phyloP scores from a whole-genome alignment of 257 asterid species.

The Nicotiana paniculata region DNA sequence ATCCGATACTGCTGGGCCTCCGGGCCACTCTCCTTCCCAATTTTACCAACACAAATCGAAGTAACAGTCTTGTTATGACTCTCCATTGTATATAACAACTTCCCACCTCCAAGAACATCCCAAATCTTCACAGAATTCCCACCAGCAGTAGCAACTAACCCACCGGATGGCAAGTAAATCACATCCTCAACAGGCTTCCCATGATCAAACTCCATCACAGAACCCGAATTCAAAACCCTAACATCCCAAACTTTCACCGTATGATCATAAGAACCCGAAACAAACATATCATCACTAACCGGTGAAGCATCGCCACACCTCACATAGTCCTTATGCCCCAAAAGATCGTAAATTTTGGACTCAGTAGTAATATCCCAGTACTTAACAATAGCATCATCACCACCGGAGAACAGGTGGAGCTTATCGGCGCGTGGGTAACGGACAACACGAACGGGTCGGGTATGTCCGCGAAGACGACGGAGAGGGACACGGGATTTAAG shows the following conservation, averaged over 20 bases:
- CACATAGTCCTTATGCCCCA: slow-evolving; percentile 88
- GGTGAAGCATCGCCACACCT: slow-evolving; percentile 85
- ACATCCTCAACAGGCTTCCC: slow-evolving; percentile 93
- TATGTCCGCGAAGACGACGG: slow-evolving; percentile 65
- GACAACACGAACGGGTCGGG: slow-evolving; percentile 59
- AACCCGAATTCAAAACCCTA: slow-evolving; percentile 42
- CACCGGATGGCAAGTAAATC: slow-evolving; percentile 83
- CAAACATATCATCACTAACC: slow-evolving; percentile 70
- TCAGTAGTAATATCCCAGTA: slow-evolving; percentile 81
- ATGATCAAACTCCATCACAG: slow-evolving; percentile 67
- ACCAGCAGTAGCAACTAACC: slow-evolving; percentile 76
- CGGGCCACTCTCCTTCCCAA: slow-evolving; percentile 45
- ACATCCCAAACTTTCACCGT: slow-evolving; percentile 75
- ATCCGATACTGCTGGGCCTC: slow-evolving; percentile 55
- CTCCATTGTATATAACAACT: slow-evolving; percentile 75
- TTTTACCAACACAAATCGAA: slow-evolving; percentile 61
- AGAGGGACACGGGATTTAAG: slow-evolving; percentile 47
- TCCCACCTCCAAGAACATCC: slow-evolving; percentile 96
- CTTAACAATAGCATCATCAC: slow-evolving; percentile 87
- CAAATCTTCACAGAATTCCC: slow-evolving; percentile 84
- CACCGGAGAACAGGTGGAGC: slow-evolving; percentile 77
- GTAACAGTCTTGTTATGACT: slow-evolving; percentile 91
- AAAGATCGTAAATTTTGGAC: slow-evolving; percentile 37
- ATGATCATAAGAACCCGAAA: slow-evolving; percentile 86
- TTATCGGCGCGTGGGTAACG: slow-evolving; percentile 70